Conservation (phyloP, 805 yeast genomes). For the Teunomyces panamensis region DNA sequence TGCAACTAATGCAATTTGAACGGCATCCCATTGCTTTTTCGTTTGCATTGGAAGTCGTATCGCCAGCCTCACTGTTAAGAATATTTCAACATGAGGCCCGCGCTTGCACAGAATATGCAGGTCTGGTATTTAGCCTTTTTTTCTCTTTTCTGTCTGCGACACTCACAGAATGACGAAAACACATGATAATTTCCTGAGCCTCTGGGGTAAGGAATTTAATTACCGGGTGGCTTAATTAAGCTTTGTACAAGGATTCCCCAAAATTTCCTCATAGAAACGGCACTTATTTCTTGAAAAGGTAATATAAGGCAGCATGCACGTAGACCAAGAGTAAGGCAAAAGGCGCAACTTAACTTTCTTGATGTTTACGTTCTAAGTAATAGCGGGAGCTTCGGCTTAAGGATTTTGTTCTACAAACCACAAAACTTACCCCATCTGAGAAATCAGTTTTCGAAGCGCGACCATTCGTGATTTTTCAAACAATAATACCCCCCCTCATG, state of each 20-base stretch:
- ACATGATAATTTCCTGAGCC: no score
- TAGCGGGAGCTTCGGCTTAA: not conserved
- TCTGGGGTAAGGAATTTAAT: not conserved
- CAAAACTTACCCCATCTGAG: not conserved
- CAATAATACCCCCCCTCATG: not conserved
- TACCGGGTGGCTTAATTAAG: not conserved
- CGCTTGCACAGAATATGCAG: not conserved
- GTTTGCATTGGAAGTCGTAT: not conserved
- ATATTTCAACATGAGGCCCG: not conserved
- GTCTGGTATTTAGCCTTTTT: not conserved
- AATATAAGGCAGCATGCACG: no score
- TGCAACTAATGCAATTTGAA: constrained; percentile 5
- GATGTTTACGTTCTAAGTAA: not conserved
- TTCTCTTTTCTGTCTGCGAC: no score
- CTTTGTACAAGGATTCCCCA: not conserved
- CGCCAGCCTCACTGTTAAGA: not conserved
- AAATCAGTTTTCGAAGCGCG: not conserved
- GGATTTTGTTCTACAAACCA: not conserved
- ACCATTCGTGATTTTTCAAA: not conserved
- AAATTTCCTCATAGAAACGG: no score
- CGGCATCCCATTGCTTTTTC: not conserved
- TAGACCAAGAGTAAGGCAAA: no score
- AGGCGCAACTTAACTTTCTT: no score
- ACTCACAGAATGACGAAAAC: no score
- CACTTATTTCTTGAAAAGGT: no score